A percentile compares a stretch with the other conserved stretches of the same genome.
Conservation (phyloP, 2,329 filamentous ascomycete genomes). For the Fusarium verrucosum region DNA sequence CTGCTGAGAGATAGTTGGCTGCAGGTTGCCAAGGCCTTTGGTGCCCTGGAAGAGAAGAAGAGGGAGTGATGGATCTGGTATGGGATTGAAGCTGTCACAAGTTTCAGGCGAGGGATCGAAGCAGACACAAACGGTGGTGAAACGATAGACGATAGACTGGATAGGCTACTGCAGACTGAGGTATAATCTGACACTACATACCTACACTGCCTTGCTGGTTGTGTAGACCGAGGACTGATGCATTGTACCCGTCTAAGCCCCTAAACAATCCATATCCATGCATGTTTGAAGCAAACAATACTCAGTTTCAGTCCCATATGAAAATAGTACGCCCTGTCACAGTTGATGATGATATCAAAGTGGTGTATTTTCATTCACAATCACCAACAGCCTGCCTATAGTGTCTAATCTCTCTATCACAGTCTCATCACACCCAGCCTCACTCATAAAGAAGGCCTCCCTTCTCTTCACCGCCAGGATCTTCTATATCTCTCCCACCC, state of each 20-base stretch:
- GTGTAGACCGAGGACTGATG: neutral
- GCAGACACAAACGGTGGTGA: neutral
- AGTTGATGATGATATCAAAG: neutral
- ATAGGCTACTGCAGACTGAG: neutral
- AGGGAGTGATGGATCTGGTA: conserved; percentile 18
- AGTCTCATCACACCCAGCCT: neutral
- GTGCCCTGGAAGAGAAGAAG: conserved; percentile 40
- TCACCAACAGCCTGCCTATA: neutral
- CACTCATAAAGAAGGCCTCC: neutral
- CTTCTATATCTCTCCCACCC: too few species aligned
- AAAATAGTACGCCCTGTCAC: conserved; percentile 2
- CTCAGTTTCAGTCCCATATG: neutral
- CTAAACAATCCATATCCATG: neutral
- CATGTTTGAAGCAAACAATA: neutral
- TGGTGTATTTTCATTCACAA: neutral
- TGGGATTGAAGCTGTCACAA: neutral
- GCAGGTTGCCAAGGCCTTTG: conserved; percentile 44
- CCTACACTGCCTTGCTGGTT: neutral
- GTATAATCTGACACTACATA: neutral
- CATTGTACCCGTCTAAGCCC: too few species aligned
- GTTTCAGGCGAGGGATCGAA: neutral
- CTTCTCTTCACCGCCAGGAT: neutral
- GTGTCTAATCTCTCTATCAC: neutral
- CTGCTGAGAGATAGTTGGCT: conserved; percentile 48
- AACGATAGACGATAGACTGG: neutral